Base-by-base conservation (phyloP, 139 green algal genomes). In the Haematococcus sp. region DNA sequence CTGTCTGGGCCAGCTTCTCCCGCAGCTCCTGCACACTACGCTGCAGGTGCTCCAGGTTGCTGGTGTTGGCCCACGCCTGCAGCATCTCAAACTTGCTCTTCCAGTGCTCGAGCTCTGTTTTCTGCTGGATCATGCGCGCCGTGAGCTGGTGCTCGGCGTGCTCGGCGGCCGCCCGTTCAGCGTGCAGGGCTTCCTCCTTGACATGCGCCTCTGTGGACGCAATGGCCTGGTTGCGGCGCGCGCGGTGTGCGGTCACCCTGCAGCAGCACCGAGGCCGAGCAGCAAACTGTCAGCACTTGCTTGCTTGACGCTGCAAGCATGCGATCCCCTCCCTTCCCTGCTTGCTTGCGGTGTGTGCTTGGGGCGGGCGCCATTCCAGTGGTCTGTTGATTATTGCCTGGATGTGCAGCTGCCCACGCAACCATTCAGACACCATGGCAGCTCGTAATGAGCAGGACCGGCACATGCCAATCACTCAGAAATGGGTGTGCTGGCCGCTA, bases 11-110 rank as follows among this genome's bases (percentile, higher is more conserved):
- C 40, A 49, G 40, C 11, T 49, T 49, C 40, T 49, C 40, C 11
- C 40, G 40, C 40, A 49, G 40, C 40, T 49, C 40, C 58, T 49
- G 7, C 40, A 69, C 56, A 40, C 67, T 65, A 28, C 70, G 70
- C 3, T 68, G 25, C 56, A 60, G 55, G 7, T 5, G 22, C 31
- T 11, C 31, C 3, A n/a, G 32, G 4, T 3, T 23, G 33, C 22
- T 20, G 20, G 3, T 34, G 4, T 34, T 5, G 61, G 16, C 31
- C 25, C 15, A 32, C 33, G 4, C 9, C 59, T 27, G 13, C 22
- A 28, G 52, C 52, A 60, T 1, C 23, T 60, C 1, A 16, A 4
- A 28, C 52, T 60, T 11, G 1, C 31, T 19, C 11, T 49, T 0
- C 32, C 31, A 54, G 3, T 1, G 0, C 30, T 51, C 1, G 15